Conservation (phyloP, 2,329 filamentous ascomycete species). For the Tolypocladium paradoxum region DNA sequence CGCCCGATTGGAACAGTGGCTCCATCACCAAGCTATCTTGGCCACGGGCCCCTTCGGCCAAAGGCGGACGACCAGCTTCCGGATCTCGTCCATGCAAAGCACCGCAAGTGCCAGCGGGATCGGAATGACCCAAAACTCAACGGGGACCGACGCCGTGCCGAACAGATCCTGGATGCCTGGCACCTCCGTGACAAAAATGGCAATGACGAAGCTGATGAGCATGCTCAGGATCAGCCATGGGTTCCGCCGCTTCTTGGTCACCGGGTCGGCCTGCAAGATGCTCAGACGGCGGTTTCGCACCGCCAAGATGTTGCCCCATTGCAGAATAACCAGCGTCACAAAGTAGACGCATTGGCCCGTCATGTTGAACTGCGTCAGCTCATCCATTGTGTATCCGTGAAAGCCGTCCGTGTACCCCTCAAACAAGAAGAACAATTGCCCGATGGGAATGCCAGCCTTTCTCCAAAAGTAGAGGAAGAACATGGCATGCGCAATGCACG, state of each 20-base stretch:
- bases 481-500: constrained; percentile 37
- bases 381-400: constrained; percentile 32
- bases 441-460: constrained; percentile 34
- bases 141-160: constrained; percentile 35
- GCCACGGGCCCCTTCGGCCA: constrained; percentile 34
- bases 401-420: constrained; percentile 37
- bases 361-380: constrained; percentile 37
- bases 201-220: constrained; percentile 35
- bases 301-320: constrained; percentile 41
- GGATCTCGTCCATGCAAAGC: constrained; percentile 39
- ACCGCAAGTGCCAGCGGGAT: constrained; percentile 38
- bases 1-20: background rate
- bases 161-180: constrained; percentile 38
- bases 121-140: constrained; percentile 42
- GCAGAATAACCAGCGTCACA: constrained; percentile 40
- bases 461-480: constrained; percentile 42
- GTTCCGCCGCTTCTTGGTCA: constrained; percentile 35
- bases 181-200: constrained; percentile 41
- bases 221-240: constrained; percentile 37
- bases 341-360: constrained; percentile 43
- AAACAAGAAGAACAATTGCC: constrained; percentile 37
- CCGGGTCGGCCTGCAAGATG: constrained; percentile 39
- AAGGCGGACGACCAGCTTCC: constrained; percentile 35
- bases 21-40: constrained; percentile 34
- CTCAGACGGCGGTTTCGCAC: constrained; percentile 41